phyloP scores from a whole-genome alignment of 139 green algal species.

The Chlamydomonas incerta region DNA sequence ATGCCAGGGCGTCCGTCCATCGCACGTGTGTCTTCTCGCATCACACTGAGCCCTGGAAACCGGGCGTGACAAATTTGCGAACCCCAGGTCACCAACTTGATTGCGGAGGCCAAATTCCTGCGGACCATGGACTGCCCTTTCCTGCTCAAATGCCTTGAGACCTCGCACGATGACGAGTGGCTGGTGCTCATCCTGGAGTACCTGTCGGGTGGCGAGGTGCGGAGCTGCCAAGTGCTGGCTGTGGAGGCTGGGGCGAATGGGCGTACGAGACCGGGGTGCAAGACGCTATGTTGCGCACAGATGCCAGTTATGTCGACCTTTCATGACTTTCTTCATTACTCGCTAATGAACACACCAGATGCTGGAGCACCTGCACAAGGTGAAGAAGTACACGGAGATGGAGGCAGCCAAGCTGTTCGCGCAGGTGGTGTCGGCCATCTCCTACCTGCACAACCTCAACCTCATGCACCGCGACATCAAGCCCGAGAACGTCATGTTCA shows the following conservation, averaged over 20 bases:
- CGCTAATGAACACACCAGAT: neutral
- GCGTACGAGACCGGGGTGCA: too few species aligned
- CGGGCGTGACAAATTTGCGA: too few species aligned
- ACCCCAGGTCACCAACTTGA: constrained; percentile 40
- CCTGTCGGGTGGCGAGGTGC: constrained; percentile 44
- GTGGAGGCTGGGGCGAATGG: too few species aligned
- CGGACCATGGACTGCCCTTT: constrained; percentile 54
- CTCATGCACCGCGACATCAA: constrained; percentile 65
- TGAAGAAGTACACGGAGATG: constrained; percentile 55
- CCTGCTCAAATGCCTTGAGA: constrained; percentile 47
- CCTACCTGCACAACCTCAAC: constrained; percentile 61
- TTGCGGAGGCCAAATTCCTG: constrained; percentile 45
- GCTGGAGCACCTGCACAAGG: constrained; percentile 53
- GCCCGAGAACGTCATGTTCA: constrained; percentile 62
- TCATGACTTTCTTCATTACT: too few species aligned
- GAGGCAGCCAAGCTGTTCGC: constrained; percentile 54
- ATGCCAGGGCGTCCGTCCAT: too few species aligned
- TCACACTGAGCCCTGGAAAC: too few species aligned
- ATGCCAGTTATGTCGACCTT: too few species aligned
- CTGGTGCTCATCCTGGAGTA: constrained; percentile 59
- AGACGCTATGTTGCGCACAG: too few species aligned
- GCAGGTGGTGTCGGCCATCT: constrained; percentile 53
- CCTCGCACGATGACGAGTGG: constrained; percentile 31
- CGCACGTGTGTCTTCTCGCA: too few species aligned
- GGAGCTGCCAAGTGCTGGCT: too few species aligned